Conservation (phyloP, 345 rosid genomes). For the Raphanus sativus region DNA sequence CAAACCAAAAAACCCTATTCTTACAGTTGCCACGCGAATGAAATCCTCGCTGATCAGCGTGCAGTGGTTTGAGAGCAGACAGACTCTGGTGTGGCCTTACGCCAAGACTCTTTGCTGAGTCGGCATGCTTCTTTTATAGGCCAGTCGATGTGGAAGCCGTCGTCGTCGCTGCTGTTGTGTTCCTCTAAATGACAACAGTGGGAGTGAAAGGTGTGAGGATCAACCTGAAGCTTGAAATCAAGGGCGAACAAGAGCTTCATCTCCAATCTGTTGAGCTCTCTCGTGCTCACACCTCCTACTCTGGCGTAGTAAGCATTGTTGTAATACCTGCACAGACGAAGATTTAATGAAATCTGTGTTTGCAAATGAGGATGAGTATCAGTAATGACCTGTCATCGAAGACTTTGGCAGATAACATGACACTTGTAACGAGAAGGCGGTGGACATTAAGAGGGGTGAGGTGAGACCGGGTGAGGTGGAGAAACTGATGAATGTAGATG, state of each 20-base stretch:
- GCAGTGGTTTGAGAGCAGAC: conserved; percentile 33
- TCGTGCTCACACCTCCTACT: conserved; percentile 87
- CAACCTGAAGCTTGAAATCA: conserved; percentile 83
- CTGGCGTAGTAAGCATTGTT: conserved; percentile 89
- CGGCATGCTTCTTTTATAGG: conserved; percentile 33
- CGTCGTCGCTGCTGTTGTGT: conserved; percentile 28
- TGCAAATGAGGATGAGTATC: not conserved
- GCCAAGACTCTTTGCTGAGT: conserved; percentile 30
- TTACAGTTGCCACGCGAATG: not conserved
- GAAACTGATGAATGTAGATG: conserved; percentile 67
- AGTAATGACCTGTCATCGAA: conserved; percentile 57
- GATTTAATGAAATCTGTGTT: not conserved
- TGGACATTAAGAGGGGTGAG: conserved; percentile 76
- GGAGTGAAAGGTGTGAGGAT: conserved; percentile 53
- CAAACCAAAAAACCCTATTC: conserved; percentile 11
- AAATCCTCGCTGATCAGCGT: conserved; percentile 13
- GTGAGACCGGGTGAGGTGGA: conserved; percentile 47
- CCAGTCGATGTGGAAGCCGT: conserved; percentile 27
- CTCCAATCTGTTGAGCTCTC: conserved; percentile 81
- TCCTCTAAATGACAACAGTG: conserved; percentile 68
- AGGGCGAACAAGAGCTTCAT: conserved; percentile 71
- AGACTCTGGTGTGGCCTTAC: conserved; percentile 22
- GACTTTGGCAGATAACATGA: conserved; percentile 84
- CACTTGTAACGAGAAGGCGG: conserved; percentile 77
- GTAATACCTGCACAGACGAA: conserved; percentile 56